A percentile compares a stretch with the other conserved stretches of the same genome.
Conservation (phyloP, 2,329 filamentous ascomycete species). For the Aspergillus versicolor region DNA sequence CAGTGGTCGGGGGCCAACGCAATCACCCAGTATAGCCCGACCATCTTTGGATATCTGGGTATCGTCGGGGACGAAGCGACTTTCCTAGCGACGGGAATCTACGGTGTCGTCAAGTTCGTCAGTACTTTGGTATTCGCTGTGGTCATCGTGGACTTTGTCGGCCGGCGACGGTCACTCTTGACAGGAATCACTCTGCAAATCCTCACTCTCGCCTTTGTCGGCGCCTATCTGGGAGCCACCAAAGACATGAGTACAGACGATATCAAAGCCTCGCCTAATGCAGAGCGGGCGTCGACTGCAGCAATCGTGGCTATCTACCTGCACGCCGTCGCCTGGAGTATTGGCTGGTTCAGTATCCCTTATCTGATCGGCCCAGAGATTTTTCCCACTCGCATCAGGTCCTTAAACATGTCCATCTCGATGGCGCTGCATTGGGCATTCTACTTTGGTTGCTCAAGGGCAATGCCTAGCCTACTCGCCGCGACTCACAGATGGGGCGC, state of each 20-base stretch:
- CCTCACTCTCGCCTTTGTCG: too few relatives aligned
- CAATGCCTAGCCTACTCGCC: constrained; percentile 23
- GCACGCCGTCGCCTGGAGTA: constrained; percentile 48
- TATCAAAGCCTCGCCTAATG: constrained; percentile 19
- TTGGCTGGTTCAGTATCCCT: constrained; percentile 41
- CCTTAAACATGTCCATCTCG: constrained; percentile 43
- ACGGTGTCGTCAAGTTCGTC: constrained; percentile 46
- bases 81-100: constrained; percentile 37
- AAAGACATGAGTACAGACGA: constrained; percentile 11
- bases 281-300: constrained; percentile 26
- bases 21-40: constrained; percentile 47
- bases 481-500: constrained; percentile 24
- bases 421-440: constrained; percentile 30
- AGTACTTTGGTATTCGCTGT: constrained; percentile 44
- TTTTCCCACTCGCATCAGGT: constrained; percentile 48
- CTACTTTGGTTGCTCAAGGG: constrained; percentile 16
- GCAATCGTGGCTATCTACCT: constrained; percentile 48
- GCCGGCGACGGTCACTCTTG: too few relatives aligned
- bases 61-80: constrained; percentile 10
- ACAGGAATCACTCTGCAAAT: too few relatives aligned
- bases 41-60: constrained; percentile 44
- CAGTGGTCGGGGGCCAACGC: constrained; percentile 48
- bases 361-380: constrained; percentile 49
- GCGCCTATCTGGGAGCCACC: constrained; percentile 38
- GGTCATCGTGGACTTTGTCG: constrained; percentile 39